Percentiles rank a stretch among this genome's conserved stretches.
These are phyloP conservation scores for Adansonia grandidieri DNA, from an alignment of 441 rosid species.

Conservation along the genomic window DNA sequence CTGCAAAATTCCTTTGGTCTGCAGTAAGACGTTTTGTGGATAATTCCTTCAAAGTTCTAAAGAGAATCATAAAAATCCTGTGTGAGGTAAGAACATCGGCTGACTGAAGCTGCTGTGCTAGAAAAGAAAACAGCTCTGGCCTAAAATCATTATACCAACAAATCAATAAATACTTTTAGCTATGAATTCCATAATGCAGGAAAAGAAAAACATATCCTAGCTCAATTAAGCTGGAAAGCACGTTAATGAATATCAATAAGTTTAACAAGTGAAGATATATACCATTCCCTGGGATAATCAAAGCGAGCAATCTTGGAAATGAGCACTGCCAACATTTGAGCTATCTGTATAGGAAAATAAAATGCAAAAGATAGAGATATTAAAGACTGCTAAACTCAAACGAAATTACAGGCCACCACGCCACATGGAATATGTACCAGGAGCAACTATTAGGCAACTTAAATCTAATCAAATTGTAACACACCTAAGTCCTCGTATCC, in stretches of 20 bases:
- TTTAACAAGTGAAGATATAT: slow-evolving; percentile 7
- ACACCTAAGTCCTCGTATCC: neutral
- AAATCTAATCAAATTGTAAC: neutral
- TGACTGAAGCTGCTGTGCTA: slow-evolving; percentile 86
- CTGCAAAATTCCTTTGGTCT: slow-evolving; percentile 82
- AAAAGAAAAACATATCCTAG: neutral
- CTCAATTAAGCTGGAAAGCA: slow-evolving; percentile 5
- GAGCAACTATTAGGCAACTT: neutral
- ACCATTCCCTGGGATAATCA: slow-evolving; percentile 97
- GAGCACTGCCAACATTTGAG: slow-evolving; percentile 87
- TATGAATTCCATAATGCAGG: neutral
- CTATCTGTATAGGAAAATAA: slow-evolving; percentile 59
- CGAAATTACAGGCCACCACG: neutral
- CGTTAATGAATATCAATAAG: slow-evolving; percentile 15
- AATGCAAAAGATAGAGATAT: slow-evolving; percentile 12
- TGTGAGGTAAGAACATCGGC: slow-evolving; percentile 87
- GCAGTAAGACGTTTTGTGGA: slow-evolving; percentile 94
- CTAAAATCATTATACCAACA: slow-evolving; percentile 48
- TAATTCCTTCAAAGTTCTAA: slow-evolving; percentile 88
- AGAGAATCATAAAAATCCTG: slow-evolving; percentile 90
- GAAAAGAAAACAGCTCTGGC: slow-evolving; percentile 84
- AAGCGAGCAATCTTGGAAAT: slow-evolving; percentile 94
- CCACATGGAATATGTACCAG: neutral
- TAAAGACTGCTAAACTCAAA: neutral
- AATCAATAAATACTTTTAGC: neutral